phyloP scores from a whole-genome alignment of 148 eudicot genomes.

The Pharnaceum exiguum region DNA sequence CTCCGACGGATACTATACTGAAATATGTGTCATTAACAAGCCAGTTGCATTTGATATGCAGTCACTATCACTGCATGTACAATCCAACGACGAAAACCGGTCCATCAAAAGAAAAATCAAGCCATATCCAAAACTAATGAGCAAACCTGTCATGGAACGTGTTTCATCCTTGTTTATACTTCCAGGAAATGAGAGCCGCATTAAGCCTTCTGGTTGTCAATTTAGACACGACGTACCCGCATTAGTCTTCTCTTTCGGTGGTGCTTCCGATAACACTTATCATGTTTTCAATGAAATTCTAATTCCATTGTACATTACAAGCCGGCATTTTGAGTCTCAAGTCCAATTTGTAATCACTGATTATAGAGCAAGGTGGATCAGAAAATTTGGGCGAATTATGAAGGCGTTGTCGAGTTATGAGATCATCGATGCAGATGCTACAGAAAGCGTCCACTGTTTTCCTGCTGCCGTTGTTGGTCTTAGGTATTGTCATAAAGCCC shows the following conservation, averaged over 20 bases:
- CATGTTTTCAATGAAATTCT: not conserved
- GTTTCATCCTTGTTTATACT: not conserved
- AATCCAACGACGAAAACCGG: not conserved
- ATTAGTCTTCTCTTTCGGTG: slow-evolving; percentile 7
- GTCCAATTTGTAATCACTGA: slow-evolving; percentile 5
- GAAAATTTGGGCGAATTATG: not conserved
- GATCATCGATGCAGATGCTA: not conserved
- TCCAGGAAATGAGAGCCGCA: not conserved
- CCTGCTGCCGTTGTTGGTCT: slow-evolving; percentile 2
- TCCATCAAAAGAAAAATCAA: slow-evolving; percentile 11
- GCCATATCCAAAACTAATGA: not conserved
- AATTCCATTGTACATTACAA: slow-evolving; percentile 2
- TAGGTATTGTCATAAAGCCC: not conserved
- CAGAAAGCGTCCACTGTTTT: not conserved
- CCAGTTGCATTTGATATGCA: not conserved
- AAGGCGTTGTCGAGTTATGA: not conserved
- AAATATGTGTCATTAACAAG: not conserved
- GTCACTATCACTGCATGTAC: not conserved
- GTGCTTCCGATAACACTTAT: not conserved
- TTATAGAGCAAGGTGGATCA: not conserved
- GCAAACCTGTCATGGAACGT: not conserved
- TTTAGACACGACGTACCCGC: not conserved
- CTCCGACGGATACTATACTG: not conserved
- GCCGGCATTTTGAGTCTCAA: not conserved
- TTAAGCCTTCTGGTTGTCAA: not conserved